These are phyloP conservation scores for Phytopythium montanum DNA, from an alignment of 352 stramenopile genomes.

Conservation along the genomic window DNA sequence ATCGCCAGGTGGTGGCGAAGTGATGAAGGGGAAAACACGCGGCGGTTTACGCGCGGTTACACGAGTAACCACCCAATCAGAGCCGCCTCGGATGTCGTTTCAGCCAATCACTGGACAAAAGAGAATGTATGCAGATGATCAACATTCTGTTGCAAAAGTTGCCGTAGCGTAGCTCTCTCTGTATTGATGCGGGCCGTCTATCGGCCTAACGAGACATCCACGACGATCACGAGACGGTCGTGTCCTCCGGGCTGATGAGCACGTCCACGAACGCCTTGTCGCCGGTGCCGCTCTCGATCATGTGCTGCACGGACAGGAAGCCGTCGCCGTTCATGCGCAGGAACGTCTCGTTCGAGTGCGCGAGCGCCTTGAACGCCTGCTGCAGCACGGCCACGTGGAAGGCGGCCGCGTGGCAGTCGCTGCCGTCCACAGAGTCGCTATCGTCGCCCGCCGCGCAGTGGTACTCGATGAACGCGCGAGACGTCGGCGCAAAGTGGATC, in stretches of 20 bases:
- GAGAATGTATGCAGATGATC: not conserved
- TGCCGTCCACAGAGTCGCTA: conserved; percentile 12
- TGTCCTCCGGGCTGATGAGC: conserved; percentile 74
- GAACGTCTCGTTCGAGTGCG: conserved; percentile 77
- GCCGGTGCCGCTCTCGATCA: conserved; percentile 63
- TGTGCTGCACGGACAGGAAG: conserved; percentile 82
- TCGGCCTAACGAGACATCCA: too few species aligned
- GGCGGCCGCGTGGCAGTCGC: conserved; percentile 34
- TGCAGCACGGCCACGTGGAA: conserved; percentile 84
- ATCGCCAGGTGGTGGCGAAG: not conserved
- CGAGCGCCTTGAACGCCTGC: conserved; percentile 74
- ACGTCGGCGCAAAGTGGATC: conserved; percentile 71
- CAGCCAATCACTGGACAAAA: not conserved
- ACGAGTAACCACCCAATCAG: not conserved
- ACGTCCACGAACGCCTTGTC: conserved; percentile 81
- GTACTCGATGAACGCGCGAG: conserved; percentile 82
- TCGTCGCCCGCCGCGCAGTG: conserved; percentile 39
- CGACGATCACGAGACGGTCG: not conserved
- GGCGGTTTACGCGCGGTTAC: not conserved
- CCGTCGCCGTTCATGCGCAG: conserved; percentile 78
- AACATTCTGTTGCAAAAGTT: not conserved
- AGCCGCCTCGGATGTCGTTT: not conserved
- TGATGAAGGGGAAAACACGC: conserved; percentile 2
- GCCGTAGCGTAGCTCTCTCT: not conserved
- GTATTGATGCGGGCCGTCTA: too few species aligned